A percentile compares a stretch with the other conserved stretches of the same genome.
Conservation (phyloP, 2,329 filamentous ascomycete species). For the Cercospora sesami region DNA sequence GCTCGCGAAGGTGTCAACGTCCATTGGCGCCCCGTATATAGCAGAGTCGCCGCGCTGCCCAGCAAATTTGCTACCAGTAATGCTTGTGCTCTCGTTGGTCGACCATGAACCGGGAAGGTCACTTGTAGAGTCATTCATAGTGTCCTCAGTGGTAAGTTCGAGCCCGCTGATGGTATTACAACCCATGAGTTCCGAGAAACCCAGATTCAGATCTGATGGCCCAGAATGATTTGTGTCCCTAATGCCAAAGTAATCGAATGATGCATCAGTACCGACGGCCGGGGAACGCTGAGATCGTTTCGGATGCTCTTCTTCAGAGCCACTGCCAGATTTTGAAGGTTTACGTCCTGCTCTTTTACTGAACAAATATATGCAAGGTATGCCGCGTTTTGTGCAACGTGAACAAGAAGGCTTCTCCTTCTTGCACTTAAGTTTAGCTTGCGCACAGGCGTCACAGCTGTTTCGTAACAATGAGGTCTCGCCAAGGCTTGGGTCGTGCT, state of each 20-base stretch:
- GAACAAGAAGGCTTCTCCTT: conserved; percentile 3
- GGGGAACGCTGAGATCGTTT: background rate
- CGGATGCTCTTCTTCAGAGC: background rate
- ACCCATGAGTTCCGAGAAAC: background rate
- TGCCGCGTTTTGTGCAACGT: background rate
- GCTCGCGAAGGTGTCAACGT: background rate
- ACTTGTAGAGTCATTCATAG: background rate
- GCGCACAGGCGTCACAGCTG: background rate
- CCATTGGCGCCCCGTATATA: background rate
- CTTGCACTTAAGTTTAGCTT: background rate
- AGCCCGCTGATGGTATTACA: background rate
- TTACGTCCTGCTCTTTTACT: conserved; percentile 1
- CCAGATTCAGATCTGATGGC: background rate
- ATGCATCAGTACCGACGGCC: background rate
- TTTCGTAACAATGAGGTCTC: conserved; percentile 1
- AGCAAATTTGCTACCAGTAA: background rate
- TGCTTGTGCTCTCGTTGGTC: background rate
- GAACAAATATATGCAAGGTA: background rate
- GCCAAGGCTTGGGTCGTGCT: conserved; percentile 1
- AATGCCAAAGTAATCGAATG: background rate
- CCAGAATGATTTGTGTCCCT: background rate
- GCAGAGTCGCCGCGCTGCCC: background rate
- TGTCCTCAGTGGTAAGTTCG: background rate
- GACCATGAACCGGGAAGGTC: background rate
- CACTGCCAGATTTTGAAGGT: background rate